Evolutionary conservation across 345 rosid species (phyloP), one percentile per base, ranked within the genome.

Genomic region (Salix caprea): DNA sequence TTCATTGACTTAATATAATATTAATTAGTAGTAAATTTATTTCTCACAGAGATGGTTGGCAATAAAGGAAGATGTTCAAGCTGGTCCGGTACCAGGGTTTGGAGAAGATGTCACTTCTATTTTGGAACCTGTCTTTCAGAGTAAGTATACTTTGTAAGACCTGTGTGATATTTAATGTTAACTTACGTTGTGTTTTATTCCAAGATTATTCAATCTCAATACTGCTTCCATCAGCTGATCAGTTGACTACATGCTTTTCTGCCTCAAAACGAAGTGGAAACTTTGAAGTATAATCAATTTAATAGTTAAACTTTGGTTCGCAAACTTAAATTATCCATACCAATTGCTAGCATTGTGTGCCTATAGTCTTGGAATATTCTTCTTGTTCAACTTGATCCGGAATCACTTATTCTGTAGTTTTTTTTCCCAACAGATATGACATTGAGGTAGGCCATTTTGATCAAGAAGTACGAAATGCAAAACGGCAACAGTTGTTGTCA

Each of bases 391-490:
- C 52, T 39, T 21, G 18, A 8, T 39, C 19, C 0, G 18, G 52
- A 42, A 69, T 69, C 21, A 14, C 9, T 32, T 13, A 65, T 12
- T 65, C 16, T 40, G 44, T n/a, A n/a, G n/a, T n/a, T n/a, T n/a
- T n/a, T n/a, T n/a, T n/a, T n/a, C n/a, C n/a, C n/a, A n/a, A n/a
- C 76, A 91, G 97, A 73, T 92, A 92, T 60, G 91, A 91, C 50
- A 73, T 5, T 68, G 97, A 91, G 84, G 84, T 92, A 69, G 77
- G 84, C 67, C 91, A 91, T 85, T 93, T 90, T 60, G 96, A 93
- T 71, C 91, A 91, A 76, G 89, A 87, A 78, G 96, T 93, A 67
- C 83, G 90, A 83, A 85, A 85, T 80, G 88, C 86, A 46, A 93
- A 87, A 79, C 81, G 86, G 71, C 61, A 84, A 78, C 88, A 82